phyloP scores from a whole-genome alignment of 1,284 basidiomycete species.

The Marasmius oreades region DNA sequence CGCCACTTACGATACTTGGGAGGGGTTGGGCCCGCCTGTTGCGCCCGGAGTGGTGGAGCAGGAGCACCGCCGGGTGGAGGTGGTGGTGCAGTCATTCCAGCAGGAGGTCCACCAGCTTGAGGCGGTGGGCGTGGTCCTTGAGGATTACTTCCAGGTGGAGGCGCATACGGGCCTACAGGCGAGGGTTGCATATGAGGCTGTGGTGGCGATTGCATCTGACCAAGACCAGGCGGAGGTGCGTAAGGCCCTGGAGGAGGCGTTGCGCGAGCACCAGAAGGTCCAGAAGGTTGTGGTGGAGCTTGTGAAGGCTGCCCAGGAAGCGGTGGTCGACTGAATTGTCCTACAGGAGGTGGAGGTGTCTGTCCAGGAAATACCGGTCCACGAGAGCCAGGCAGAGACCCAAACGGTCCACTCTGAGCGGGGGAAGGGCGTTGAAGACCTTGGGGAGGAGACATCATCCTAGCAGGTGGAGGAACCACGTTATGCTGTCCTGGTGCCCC shows the following conservation, averaged over 20 bases:
- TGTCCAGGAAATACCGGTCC: constrained; percentile 30
- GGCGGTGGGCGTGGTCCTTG: constrained; percentile 22
- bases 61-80: constrained; percentile 23
- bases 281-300: constrained; percentile 22
- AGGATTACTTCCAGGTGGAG: constrained; percentile 22
- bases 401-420: constrained; percentile 36
- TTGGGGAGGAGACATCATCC: constrained; percentile 40
- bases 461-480: constrained; percentile 32
- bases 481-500: constrained; percentile 22
- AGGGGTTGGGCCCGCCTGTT: constrained; percentile 44
- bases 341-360: constrained; percentile 30
- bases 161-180: constrained; percentile 30
- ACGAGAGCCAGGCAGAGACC: constrained; percentile 33
- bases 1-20: constrained; percentile 88
- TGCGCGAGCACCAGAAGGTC: no score
- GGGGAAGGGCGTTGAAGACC: background rate
- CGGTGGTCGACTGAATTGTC: constrained; percentile 38
- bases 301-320: constrained; percentile 28
- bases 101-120: constrained; percentile 27
- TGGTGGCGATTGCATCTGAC: background rate
- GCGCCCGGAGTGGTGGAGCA: constrained; percentile 23
- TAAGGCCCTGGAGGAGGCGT: constrained; percentile 12
- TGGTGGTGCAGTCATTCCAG: constrained; percentile 21
- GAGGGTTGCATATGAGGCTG: background rate
- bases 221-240: constrained; percentile 16